Conservation (phyloP, 2,329 filamentous ascomycete species). For the Ophiostoma himal-ulmi region DNA sequence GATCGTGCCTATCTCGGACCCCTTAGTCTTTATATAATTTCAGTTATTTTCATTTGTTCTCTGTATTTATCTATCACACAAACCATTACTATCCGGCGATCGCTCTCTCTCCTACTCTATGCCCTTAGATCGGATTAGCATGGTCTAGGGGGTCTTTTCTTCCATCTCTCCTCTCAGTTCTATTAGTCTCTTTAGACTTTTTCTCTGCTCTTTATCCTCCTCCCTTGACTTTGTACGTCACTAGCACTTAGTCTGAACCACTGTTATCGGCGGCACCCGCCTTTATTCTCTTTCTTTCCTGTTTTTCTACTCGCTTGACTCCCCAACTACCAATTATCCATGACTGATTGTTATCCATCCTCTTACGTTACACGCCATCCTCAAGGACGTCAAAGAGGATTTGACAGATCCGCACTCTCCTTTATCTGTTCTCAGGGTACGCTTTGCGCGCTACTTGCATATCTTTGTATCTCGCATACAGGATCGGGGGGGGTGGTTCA, state of each 20-base stretch:
- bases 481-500: not conserved
- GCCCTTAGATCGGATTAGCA: not conserved
- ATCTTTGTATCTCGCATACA: slow-evolving; percentile 5
- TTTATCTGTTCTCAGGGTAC: slow-evolving; percentile 2
- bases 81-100: not conserved
- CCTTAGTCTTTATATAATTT: slow-evolving; percentile 14
- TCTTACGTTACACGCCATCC: slow-evolving; percentile 13
- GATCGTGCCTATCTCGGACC: slow-evolving; percentile 21
- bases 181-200: not conserved
- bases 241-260: slow-evolving; percentile 7
- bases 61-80: not conserved
- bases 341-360: slow-evolving; percentile 11
- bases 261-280: slow-evolving; percentile 8
- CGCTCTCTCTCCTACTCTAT: not conserved
- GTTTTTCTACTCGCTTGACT: slow-evolving; percentile 8
- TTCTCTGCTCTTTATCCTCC: not conserved
- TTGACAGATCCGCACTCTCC: not conserved
- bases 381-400: not conserved
- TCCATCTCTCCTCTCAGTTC: not conserved
- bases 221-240: not conserved
- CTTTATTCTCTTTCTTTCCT: not conserved
- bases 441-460: slow-evolving; percentile 10
- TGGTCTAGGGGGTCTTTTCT: not conserved
- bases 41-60: not conserved
- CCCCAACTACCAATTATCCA: slow-evolving; percentile 4